Conservation (phyloP, 2,329 filamentous ascomycete species). For the Colletotrichum eleusines region DNA sequence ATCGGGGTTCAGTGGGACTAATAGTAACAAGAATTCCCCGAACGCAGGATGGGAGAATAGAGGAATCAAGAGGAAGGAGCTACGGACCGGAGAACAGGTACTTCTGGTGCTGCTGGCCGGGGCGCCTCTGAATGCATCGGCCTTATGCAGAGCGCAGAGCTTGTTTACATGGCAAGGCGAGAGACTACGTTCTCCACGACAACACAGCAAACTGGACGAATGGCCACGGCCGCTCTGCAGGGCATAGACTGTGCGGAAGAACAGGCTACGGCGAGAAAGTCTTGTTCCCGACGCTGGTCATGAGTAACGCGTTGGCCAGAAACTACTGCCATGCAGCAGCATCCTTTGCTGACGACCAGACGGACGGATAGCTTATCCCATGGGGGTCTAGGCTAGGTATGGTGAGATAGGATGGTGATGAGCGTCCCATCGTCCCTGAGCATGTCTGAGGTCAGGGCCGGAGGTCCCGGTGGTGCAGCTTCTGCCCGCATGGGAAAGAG, state of each 20-base stretch:
- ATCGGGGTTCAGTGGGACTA: slow-evolving; percentile 22
- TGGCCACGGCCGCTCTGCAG: slow-evolving; percentile 8
- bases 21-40: slow-evolving; percentile 28
- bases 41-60: slow-evolving; percentile 19
- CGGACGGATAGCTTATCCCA: slow-evolving; percentile 4
- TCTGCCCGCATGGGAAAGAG: slow-evolving; percentile 1
- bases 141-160: slow-evolving; percentile 17
- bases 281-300: neutral
- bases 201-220: neutral
- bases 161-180: slow-evolving; percentile 26
- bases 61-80: slow-evolving; percentile 9
- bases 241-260: slow-evolving; percentile 19
- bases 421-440: slow-evolving; percentile 9
- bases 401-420: slow-evolving; percentile 25
- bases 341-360: slow-evolving; percentile 1
- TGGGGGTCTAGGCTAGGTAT: slow-evolving; percentile 21
- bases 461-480: slow-evolving; percentile 8
- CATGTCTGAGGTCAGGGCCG: slow-evolving; percentile 27
- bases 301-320: slow-evolving; percentile 1
- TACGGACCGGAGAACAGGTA: slow-evolving; percentile 13
- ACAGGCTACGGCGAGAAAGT: slow-evolving; percentile 6
- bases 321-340: neutral
- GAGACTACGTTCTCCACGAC: slow-evolving; percentile 8
- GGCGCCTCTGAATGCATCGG: neutral
- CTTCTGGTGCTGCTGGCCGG: neutral